A percentile compares a stretch with the other conserved stretches of the same genome.
Evolutionary conservation across 1,284 basidiomycete species (phyloP).

Genomic region (Apiotrichum siamense): DNA sequence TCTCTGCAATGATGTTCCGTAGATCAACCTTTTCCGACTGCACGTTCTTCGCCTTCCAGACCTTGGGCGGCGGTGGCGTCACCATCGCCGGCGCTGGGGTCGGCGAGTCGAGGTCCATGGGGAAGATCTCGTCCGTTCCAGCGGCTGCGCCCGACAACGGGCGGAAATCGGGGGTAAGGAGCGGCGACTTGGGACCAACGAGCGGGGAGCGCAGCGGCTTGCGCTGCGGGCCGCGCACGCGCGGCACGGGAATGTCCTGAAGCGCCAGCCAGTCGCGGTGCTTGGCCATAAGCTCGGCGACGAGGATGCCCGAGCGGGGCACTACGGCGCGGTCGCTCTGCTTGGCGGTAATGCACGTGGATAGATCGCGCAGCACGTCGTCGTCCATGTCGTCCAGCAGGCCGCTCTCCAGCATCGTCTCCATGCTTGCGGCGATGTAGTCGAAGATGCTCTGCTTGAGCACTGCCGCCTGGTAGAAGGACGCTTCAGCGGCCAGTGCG

Average conservation of each 20-base stretch:
- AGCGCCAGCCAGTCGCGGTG: slow-evolving; percentile 69
- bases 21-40: slow-evolving; percentile 60
- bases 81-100: slow-evolving; percentile 10
- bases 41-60: slow-evolving; percentile 51
- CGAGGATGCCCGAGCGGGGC: slow-evolving; percentile 57
- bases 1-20: slow-evolving; percentile 78
- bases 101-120: slow-evolving; percentile 45
- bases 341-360: slow-evolving; percentile 55
- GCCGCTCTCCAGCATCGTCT: slow-evolving; percentile 74
- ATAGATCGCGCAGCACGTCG: slow-evolving; percentile 64
- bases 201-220: slow-evolving; percentile 51
- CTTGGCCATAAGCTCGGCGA: slow-evolving; percentile 58
- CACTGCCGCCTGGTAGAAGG: slow-evolving; percentile 65
- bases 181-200: slow-evolving; percentile 44
- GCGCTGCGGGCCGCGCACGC: slow-evolving; percentile 50
- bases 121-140: slow-evolving; percentile 46
- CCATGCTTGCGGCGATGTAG: slow-evolving; percentile 79
- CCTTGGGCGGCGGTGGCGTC: too few relatives aligned
- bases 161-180: slow-evolving; percentile 21
- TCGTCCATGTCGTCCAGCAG: slow-evolving; percentile 67
- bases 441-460: slow-evolving; percentile 69
- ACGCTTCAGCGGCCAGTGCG: slow-evolving; percentile 74
- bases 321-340: slow-evolving; percentile 66
- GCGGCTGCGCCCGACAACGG: slow-evolving; percentile 25
- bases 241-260: slow-evolving; percentile 71